Conservation (phyloP, 257 asterid species). For the Solanum chilense region DNA sequence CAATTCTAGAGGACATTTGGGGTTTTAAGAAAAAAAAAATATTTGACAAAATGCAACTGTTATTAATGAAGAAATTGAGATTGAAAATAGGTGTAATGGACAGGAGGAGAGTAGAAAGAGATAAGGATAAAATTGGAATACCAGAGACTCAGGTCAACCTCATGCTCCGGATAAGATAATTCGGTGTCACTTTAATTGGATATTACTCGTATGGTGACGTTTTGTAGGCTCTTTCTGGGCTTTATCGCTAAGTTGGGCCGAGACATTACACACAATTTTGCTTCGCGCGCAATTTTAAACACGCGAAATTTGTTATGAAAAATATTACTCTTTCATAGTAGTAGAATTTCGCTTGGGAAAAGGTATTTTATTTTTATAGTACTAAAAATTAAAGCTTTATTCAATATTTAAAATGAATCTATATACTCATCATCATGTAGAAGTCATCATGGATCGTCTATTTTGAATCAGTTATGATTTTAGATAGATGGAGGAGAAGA, state of each 20-base stretch:
- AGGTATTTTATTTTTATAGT: too few species aligned
- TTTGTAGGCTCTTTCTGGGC: not conserved
- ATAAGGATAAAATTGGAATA: conserved; percentile 6
- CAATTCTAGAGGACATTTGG: not conserved
- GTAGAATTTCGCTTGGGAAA: too few species aligned
- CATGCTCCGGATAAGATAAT: conserved; percentile 54
- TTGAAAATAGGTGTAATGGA: conserved; percentile 30
- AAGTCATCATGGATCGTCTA: too few species aligned
- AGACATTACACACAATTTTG: not conserved
- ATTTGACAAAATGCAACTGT: not conserved
- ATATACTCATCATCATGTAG: too few species aligned
- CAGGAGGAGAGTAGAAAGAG: conserved; percentile 2
- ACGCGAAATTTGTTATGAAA: too few species aligned
- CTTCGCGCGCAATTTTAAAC: too few species aligned
- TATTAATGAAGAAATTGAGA: not conserved
- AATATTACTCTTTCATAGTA: too few species aligned
- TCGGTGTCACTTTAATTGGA: not conserved
- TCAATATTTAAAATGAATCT: too few species aligned
- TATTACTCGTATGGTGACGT: not conserved
- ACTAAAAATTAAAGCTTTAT: too few species aligned
- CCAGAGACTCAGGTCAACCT: conserved; percentile 33
- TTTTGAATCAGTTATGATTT: too few species aligned
- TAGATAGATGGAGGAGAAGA: too few species aligned
- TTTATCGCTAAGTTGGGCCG: not conserved
- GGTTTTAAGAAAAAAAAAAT: not conserved